Conservation (phyloP, 1,139 yeast genomes). For the Kodamaea ohmeri region DNA sequence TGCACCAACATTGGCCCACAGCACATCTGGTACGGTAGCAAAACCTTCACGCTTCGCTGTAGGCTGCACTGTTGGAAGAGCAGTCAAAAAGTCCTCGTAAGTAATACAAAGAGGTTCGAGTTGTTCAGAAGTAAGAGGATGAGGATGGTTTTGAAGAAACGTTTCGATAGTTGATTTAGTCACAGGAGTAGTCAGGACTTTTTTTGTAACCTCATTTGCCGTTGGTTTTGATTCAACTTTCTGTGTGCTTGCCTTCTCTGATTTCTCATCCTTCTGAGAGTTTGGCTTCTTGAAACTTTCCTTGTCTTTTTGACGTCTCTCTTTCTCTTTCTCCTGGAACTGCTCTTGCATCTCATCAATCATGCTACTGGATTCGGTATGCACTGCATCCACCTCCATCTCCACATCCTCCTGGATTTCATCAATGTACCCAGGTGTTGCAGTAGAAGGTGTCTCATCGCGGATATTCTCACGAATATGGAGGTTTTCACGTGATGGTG, state of each 20-base stretch:
- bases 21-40: constrained; percentile 97
- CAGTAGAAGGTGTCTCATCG: too few relatives aligned
- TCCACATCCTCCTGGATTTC: constrained; percentile 16
- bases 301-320: neutral
- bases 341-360: constrained; percentile 1
- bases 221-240: too few relatives aligned
- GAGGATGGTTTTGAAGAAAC: constrained; percentile 72
- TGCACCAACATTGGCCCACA: constrained; percentile 96
- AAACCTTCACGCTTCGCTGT: constrained; percentile 98
- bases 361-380: neutral
- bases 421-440: neutral
- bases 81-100: constrained; percentile 75
- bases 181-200: neutral
- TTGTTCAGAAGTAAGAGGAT: constrained; percentile 73
- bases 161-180: constrained; percentile 59
- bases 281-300: too few relatives aligned
- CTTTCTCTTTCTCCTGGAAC: neutral
- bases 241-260: too few relatives aligned
- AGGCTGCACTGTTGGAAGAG: constrained; percentile 93
- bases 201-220: neutral
- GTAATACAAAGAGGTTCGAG: constrained; percentile 71
- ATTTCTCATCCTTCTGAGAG: too few relatives aligned
- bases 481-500: neutral
- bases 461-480: neutral
- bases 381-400: constrained; percentile 44